Evolutionary conservation across 2,329 filamentous ascomycete genomes (phyloP).

Genomic region (Neofusicoccum umdonicola): DNA sequence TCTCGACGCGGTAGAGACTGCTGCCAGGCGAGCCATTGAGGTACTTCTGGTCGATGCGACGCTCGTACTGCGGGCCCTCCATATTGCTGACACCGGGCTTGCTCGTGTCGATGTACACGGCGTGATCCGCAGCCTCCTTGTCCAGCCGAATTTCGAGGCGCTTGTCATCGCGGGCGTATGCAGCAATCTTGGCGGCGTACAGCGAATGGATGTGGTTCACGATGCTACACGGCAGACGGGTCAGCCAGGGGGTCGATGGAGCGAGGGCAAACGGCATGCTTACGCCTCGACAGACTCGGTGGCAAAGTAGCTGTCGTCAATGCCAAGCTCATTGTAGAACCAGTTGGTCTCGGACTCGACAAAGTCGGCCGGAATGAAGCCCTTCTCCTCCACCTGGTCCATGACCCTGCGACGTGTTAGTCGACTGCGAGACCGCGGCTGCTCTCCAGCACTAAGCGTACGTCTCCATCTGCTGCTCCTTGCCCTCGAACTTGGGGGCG

Average conservation of each 20-base stretch:
- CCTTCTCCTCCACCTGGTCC: slow-evolving; percentile 72
- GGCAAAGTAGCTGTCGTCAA: slow-evolving; percentile 97
- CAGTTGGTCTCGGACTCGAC: slow-evolving; percentile 84
- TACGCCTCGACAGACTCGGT: slow-evolving; percentile 76
- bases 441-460: slow-evolving; percentile 34
- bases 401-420: slow-evolving; percentile 60
- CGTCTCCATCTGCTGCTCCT: slow-evolving; percentile 84
- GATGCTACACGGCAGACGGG: slow-evolving; percentile 49
- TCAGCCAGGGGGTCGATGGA: slow-evolving; percentile 19
- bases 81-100: slow-evolving; percentile 76
- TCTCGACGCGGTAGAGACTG: slow-evolving; percentile 89
- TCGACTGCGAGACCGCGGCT: slow-evolving; percentile 10
- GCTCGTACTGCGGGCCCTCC: slow-evolving; percentile 85
- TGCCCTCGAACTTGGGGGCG: slow-evolving; percentile 90
- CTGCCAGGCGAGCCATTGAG: slow-evolving; percentile 71
- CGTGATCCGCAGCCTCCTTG: slow-evolving; percentile 91
- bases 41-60: slow-evolving; percentile 92
- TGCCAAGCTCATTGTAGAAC: slow-evolving; percentile 98
- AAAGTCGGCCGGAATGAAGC: slow-evolving; percentile 81
- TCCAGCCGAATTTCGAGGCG: slow-evolving; percentile 90
- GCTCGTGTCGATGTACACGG: slow-evolving; percentile 98
- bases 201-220: slow-evolving; percentile 93
- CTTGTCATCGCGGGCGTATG: slow-evolving; percentile 89
- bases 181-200: slow-evolving; percentile 94
- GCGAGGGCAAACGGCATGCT: slow-evolving; percentile 20